These are phyloP conservation scores for Termitomyces sp. DNA, from an alignment of 768 basidiomycete species.

Conservation along the genomic window DNA sequence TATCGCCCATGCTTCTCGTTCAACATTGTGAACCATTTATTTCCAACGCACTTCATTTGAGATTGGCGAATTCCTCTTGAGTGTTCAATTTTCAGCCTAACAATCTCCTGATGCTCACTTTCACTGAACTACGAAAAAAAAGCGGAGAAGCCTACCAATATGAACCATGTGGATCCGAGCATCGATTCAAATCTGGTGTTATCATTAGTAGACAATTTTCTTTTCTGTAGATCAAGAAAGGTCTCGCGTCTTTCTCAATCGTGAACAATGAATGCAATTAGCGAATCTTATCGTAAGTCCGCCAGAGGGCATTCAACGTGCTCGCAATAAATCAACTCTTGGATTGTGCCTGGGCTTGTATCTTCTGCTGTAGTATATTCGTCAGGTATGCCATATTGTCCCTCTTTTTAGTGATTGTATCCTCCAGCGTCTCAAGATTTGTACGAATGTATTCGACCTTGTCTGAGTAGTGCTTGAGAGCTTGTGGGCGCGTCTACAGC, in stretches of 20 bases:
- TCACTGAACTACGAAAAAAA: not conserved
- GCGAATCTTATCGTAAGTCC: not conserved
- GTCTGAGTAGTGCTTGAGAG: constrained; percentile 70
- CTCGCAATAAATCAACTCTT: constrained; percentile 9
- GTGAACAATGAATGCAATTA: not conserved
- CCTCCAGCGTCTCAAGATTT: constrained; percentile 84
- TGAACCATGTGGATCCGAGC: not conserved
- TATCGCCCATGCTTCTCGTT: not conserved
- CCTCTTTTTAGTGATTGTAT: constrained; percentile 86
- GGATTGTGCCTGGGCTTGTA: constrained; percentile 29
- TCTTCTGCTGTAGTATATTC: constrained; percentile 63
- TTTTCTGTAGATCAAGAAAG: not conserved
- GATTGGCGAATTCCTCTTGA: not conserved
- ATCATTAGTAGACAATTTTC: not conserved
- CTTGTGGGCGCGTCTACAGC: constrained; percentile 73
- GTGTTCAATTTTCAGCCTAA: not conserved
- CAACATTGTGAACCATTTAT: not conserved
- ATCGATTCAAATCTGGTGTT: not conserved
- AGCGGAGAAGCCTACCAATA: not conserved
- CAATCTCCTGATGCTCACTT: not conserved
- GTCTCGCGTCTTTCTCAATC: not conserved
- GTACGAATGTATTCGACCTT: constrained; percentile 80
- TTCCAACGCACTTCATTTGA: not conserved
- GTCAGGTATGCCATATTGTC: constrained; percentile 79
- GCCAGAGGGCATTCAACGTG: not conserved